A percentile compares a stretch with the other conserved stretches of the same genome.
Conservation (phyloP, 1,284 basidiomycete species). For the Pseudozyma thailandica region DNA sequence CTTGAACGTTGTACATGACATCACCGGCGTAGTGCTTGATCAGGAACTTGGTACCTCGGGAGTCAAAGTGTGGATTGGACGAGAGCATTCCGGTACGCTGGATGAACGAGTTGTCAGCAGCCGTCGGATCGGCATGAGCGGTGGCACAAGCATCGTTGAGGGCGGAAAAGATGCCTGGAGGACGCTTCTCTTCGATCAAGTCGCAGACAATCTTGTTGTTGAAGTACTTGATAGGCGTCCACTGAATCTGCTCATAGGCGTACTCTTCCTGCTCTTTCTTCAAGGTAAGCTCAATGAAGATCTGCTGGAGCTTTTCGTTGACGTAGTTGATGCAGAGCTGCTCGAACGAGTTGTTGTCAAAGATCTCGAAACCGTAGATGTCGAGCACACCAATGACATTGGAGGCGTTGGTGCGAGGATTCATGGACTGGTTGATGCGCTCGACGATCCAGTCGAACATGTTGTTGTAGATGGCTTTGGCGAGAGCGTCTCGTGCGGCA, state of each 20-base stretch:
- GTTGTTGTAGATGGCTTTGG: constrained; percentile 98
- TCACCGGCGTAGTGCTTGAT: constrained; percentile 90
- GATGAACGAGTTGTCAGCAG: constrained; percentile 96
- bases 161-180: constrained; percentile 96
- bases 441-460: constrained; percentile 99
- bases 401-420: constrained; percentile 76
- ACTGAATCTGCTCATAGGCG: constrained; percentile 96
- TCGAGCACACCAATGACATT: constrained; percentile 96
- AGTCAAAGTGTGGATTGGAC: constrained; percentile 77
- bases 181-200: constrained; percentile 93
- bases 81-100: constrained; percentile 79
- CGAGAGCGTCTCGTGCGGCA: constrained; percentile 87
- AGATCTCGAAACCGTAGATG: constrained; percentile 92
- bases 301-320: constrained; percentile 95
- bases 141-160: constrained; percentile 98
- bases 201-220: constrained; percentile 85
- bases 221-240: constrained; percentile 87
- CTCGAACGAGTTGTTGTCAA: constrained; percentile 98
- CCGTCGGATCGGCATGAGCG: constrained; percentile 94
- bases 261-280: constrained; percentile 99
- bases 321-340: constrained; percentile 99
- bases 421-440: constrained; percentile 95
- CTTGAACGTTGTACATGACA: constrained; percentile 95
- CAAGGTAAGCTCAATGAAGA: constrained; percentile 98
- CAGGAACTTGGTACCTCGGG: constrained; percentile 69